Percentiles rank a stretch among this genome's conserved stretches.
Conservation (phyloP, 2,329 filamentous ascomycete species). For the Pseudocercospora pini-densiflorae region DNA sequence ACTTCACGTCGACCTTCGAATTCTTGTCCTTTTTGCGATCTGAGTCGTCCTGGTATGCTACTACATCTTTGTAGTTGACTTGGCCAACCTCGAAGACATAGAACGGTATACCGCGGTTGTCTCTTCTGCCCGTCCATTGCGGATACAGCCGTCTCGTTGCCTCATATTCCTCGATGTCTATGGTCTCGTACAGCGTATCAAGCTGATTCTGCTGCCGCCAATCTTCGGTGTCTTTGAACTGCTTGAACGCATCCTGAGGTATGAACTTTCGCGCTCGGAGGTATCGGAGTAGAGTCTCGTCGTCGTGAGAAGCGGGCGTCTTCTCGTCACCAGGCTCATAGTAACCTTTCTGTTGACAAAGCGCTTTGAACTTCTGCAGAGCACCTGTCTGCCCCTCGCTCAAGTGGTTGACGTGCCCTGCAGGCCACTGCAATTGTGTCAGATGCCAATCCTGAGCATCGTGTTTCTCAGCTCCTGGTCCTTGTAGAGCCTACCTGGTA, state of each 20-base stretch:
- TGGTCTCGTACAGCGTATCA: constrained; percentile 80
- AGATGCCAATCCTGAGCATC: background rate
- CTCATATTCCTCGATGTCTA: constrained; percentile 84
- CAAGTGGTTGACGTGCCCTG: constrained; percentile 81
- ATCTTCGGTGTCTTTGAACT: constrained; percentile 87
- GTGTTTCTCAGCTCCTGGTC: background rate
- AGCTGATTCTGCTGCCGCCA: constrained; percentile 83
- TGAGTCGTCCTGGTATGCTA: constrained; percentile 73
- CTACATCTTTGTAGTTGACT: constrained; percentile 80
- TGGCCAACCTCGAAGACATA: constrained; percentile 88
- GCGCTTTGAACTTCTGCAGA: constrained; percentile 72
- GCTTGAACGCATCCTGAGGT: constrained; percentile 74
- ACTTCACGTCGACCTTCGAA: constrained; percentile 52
- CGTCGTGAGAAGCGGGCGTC: constrained; percentile 66
- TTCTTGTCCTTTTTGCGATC: constrained; percentile 55
- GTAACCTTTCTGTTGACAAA: constrained; percentile 67
- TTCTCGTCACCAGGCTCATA: constrained; percentile 55
- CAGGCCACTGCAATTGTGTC: constrained; percentile 59
- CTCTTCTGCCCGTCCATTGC: constrained; percentile 91
- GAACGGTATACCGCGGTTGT: constrained; percentile 87
- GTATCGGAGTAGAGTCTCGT: constrained; percentile 78
- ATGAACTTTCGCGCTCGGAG: constrained; percentile 83
- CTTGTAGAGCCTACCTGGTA: constrained; percentile 32
- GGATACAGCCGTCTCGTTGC: constrained; percentile 81
- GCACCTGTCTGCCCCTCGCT: constrained; percentile 69